Conservation (phyloP, 129 eudicot genomes). For the Centella asiatica region DNA sequence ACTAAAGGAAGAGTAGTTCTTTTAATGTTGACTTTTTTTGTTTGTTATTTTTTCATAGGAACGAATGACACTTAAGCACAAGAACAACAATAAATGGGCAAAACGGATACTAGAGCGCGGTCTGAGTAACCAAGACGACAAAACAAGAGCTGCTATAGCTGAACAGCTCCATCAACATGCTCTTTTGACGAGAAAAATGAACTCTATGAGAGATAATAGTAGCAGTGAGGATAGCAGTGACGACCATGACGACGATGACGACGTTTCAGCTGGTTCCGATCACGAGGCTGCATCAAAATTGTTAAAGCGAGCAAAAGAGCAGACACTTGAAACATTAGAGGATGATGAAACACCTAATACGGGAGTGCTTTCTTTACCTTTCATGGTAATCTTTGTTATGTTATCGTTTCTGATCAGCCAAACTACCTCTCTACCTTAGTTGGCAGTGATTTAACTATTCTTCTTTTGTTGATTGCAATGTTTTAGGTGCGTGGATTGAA, state of each 20-base stretch:
- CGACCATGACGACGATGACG: slow-evolving; percentile 51
- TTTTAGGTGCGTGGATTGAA: slow-evolving; percentile 73
- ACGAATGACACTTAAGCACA: slow-evolving; percentile 78
- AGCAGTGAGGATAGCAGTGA: slow-evolving; percentile 65
- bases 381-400: slow-evolving; percentile 57
- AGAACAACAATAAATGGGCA: slow-evolving; percentile 87
- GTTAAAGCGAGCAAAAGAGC: slow-evolving; percentile 66
- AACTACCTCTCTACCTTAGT: not conserved
- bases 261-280: slow-evolving; percentile 38
- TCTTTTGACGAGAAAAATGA: slow-evolving; percentile 69
- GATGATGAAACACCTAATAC: slow-evolving; percentile 78
- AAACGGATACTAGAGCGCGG: slow-evolving; percentile 83
- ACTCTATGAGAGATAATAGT: slow-evolving; percentile 57
- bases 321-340: slow-evolving; percentile 51
- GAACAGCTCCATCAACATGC: slow-evolving; percentile 84
- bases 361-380: slow-evolving; percentile 84
- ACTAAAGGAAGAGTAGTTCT: too few relatives aligned
- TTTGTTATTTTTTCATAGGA: slow-evolving; percentile 37
- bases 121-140: slow-evolving; percentile 72
- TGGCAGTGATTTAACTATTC: not conserved
- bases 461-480: slow-evolving; percentile 16
- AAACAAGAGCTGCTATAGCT: slow-evolving; percentile 80
- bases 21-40: too few relatives aligned
- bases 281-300: slow-evolving; percentile 41
- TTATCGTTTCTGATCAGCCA: not conserved